These are phyloP conservation scores for Rhodotorula sp. DNA, from an alignment of 1,284 basidiomycete species.

Conservation along the genomic window DNA sequence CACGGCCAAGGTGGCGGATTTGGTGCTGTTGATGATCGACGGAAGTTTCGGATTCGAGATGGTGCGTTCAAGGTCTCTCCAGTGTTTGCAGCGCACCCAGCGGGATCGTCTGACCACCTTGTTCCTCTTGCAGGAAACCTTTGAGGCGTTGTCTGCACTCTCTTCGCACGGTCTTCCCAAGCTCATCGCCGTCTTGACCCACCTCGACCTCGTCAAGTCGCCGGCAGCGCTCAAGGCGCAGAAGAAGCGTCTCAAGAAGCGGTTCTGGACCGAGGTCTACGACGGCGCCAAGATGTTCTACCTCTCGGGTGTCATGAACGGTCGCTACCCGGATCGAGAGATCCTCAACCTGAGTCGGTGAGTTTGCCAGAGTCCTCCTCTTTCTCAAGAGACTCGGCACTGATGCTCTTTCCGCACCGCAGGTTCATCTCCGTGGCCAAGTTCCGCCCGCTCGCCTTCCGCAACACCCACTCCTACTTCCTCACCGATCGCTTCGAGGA, in stretches of 20 bases:
- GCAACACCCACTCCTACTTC: slow-evolving; percentile 92
- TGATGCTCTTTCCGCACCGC: not conserved
- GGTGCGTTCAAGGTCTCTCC: slow-evolving; percentile 57
- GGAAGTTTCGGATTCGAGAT: slow-evolving; percentile 98
- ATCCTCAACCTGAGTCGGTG: slow-evolving; percentile 86
- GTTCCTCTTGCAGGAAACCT: slow-evolving; percentile 72
- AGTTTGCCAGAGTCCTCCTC: not conserved
- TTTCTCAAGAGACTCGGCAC: too few species aligned
- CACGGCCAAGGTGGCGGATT: slow-evolving; percentile 91
- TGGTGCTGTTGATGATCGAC: slow-evolving; percentile 96
- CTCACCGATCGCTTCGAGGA: slow-evolving; percentile 96
- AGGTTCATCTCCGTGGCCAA: slow-evolving; percentile 96
- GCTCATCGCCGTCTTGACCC: slow-evolving; percentile 93
- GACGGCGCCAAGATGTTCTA: slow-evolving; percentile 99
- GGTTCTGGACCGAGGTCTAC: slow-evolving; percentile 99
- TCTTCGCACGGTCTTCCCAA: slow-evolving; percentile 98
- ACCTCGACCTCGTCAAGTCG: slow-evolving; percentile 97
- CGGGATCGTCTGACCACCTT: too few species aligned
- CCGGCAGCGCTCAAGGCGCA: slow-evolving; percentile 79
- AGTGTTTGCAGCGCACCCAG: too few species aligned
- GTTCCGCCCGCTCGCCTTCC: slow-evolving; percentile 94
- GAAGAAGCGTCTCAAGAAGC: slow-evolving; percentile 94
- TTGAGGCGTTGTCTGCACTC: slow-evolving; percentile 96
- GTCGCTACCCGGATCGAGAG: slow-evolving; percentile 95
- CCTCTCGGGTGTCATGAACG: slow-evolving; percentile 95